Conservation (phyloP, 1,139 yeast species). For the Williopsis jadinii region DNA sequence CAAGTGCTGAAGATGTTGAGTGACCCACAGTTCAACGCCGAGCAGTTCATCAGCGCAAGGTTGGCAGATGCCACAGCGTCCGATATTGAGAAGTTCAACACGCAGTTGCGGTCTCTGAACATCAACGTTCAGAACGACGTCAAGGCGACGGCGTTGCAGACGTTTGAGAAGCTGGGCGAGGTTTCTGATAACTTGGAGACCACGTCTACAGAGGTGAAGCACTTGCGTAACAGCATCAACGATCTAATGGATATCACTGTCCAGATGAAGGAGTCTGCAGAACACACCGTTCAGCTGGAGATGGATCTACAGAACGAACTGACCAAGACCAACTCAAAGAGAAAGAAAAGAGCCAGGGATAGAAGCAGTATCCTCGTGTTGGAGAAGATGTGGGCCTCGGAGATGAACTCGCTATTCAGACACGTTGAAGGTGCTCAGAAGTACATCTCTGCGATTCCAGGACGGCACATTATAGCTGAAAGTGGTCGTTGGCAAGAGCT, state of each 20-base stretch:
- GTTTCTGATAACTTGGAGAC: conserved; percentile 59
- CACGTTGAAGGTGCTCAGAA: conserved; percentile 91
- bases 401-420: conserved; percentile 63
- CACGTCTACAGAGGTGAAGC: conserved; percentile 59
- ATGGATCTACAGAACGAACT: conserved; percentile 15
- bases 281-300: conserved; percentile 44
- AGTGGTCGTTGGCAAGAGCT: conserved; percentile 85
- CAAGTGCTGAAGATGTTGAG: conserved; percentile 21
- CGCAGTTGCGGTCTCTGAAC: conserved; percentile 46
- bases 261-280: conserved; percentile 67
- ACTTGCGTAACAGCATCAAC: conserved; percentile 51
- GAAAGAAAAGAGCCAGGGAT: conserved; percentile 33
- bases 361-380: conserved; percentile 65
- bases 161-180: conserved; percentile 64
- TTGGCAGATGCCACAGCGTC: conserved; percentile 63
- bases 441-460: conserved; percentile 67
- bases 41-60: conserved; percentile 44
- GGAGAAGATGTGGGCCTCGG: conserved; percentile 77
- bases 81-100: conserved; percentile 67
- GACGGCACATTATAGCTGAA: conserved; percentile 75
- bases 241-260: conserved; percentile 57
- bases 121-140: conserved; percentile 54
- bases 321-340: conserved; percentile 11
- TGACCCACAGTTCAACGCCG: conserved; percentile 39
- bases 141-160: conserved; percentile 57